Evolutionary conservation across 176 grass and related monocot genomes (phyloP).

Genomic region (Zizania latifolia): DNA sequence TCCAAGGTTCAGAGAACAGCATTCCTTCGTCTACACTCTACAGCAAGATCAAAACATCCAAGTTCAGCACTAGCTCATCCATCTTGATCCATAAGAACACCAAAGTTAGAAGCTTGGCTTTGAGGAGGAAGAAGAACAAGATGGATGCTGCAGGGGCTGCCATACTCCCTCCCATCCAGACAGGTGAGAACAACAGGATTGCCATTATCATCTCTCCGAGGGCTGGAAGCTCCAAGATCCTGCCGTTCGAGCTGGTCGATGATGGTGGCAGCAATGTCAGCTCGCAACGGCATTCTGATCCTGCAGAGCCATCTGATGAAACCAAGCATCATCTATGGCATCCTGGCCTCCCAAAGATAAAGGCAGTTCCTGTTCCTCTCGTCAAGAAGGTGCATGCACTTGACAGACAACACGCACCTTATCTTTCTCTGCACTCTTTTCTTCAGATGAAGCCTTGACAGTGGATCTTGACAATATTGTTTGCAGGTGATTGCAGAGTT

Average conservation of each 20-base stretch:
- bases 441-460: background rate
- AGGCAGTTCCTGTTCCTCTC: background rate
- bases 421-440: background rate
- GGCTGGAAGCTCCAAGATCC: slow-evolving; percentile 11
- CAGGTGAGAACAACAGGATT: slow-evolving; percentile 14
- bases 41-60: background rate
- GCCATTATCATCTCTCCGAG: slow-evolving; percentile 19
- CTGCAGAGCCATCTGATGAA: background rate
- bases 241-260: slow-evolving; percentile 15
- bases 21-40: background rate
- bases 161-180: slow-evolving; percentile 11
- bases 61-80: background rate
- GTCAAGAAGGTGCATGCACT: slow-evolving; percentile 20
- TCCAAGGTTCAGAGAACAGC: background rate
- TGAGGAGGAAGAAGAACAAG: background rate
- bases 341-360: slow-evolving; percentile 6
- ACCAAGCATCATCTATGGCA: background rate
- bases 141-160: background rate
- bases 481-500: slow-evolving; percentile 45
- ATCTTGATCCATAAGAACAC: background rate
- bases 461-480: background rate
- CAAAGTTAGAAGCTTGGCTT: background rate
- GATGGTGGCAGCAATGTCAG: background rate
- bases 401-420: background rate
- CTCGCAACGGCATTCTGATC: background rate